These are phyloP conservation scores for Carex arenaria DNA, from an alignment of 202 grass and related monocot genomes.

Conservation along the genomic window DNA sequence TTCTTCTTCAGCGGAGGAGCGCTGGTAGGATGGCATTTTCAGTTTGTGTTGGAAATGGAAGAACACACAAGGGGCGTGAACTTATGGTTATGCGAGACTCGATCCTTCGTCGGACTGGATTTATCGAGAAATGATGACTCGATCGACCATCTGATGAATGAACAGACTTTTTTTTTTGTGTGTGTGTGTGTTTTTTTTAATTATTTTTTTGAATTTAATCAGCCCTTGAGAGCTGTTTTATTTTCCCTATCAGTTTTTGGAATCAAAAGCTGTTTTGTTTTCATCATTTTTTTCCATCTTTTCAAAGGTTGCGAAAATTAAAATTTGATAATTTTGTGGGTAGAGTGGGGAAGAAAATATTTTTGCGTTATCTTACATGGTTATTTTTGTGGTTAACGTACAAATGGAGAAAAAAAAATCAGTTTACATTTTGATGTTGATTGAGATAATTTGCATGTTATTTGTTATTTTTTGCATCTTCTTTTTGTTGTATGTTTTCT, in stretches of 20 bases:
- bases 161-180: background rate
- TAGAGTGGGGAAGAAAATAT: background rate
- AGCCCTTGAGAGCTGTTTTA: background rate
- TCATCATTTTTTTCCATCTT: background rate
- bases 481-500: background rate
- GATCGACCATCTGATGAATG: background rate
- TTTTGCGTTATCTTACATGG: background rate
- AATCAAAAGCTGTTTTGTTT: background rate
- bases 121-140: constrained; percentile 45
- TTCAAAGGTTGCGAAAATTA: background rate
- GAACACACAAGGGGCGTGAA: constrained; percentile 77
- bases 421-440: background rate
- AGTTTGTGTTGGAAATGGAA: background rate
- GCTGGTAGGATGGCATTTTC: constrained; percentile 21
- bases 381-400: background rate
- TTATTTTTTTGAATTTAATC: background rate
- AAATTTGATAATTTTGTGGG: background rate
- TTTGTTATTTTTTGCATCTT: background rate
- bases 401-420: background rate
- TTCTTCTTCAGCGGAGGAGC: constrained; percentile 19
- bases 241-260: background rate
- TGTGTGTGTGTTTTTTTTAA: background rate
- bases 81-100: constrained; percentile 34
- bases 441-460: background rate
- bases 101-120: constrained; percentile 62